Conservation (phyloP, 2,329 filamentous ascomycete species). For the Trichoderma lentiforme region DNA sequence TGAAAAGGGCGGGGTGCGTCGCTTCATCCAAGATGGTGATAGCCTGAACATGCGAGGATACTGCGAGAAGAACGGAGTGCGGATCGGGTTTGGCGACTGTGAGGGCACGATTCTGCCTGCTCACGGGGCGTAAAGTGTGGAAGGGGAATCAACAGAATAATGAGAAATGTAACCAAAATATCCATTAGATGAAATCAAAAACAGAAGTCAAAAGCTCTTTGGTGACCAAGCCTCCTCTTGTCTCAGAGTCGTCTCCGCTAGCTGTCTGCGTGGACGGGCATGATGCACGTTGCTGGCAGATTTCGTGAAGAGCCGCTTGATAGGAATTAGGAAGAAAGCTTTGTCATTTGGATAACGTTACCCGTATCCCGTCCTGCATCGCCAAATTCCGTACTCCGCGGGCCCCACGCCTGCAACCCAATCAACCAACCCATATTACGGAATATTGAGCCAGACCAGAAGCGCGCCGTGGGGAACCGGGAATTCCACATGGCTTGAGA, state of each 20-base stretch:
- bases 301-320: not conserved
- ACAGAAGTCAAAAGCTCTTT: not conserved
- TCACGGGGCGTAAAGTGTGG: not conserved
- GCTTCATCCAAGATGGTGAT: slow-evolving; percentile 73
- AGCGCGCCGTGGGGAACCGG: not conserved
- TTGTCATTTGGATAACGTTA: not conserved
- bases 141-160: not conserved
- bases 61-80: slow-evolving; percentile 61
- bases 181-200: not conserved
- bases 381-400: not conserved
- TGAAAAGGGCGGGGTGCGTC: slow-evolving; percentile 62
- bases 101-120: slow-evolving; percentile 21
- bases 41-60: slow-evolving; percentile 63
- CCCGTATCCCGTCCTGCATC: not conserved
- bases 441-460: not conserved
- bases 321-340: not conserved
- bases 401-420: slow-evolving; percentile 1
- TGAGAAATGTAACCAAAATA: not conserved
- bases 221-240: not conserved
- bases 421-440: not conserved
- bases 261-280: not conserved
- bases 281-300: not conserved
- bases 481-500: slow-evolving; percentile 7
- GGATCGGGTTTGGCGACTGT: slow-evolving; percentile 70
- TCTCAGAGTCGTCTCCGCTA: not conserved